Base-by-base conservation (phyloP, 202 grass and related monocot species). In the Setaria italica region DNA sequence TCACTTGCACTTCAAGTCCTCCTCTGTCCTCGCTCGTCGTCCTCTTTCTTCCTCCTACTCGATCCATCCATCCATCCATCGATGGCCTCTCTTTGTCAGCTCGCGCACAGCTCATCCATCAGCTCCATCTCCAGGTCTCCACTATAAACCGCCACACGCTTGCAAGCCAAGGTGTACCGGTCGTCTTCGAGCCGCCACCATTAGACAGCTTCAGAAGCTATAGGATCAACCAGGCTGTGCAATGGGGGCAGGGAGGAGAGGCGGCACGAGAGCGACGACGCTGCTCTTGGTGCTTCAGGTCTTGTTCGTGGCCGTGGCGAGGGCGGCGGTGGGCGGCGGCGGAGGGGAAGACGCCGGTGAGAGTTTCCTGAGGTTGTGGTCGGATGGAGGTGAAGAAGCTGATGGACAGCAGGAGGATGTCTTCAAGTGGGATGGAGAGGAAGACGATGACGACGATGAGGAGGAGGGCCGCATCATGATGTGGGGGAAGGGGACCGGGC, bases 1-100 rank as follows among this genome's bases (percentile, higher is more conserved):
- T 95, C 86, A 81, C 89, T 93, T 96, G 60, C 89, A 95, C 91
- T 95, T 76, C 81, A 95, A 91, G 89, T 85, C 80, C 67, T 80
- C 69, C 45, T 29, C 62, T 64, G 2, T 42, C 45, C 49, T 59
- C 35, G 0, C 10, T 34, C 30, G 13, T 48, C 11, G 1, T 21
- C 13, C 1, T 51, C 46, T 51, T 69, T 54, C 64, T 54, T 74
- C 35, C 76, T 70, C 54, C 62, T 48, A 55, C 62, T 72, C 70
- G 19, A 58, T 77, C 12, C 32, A 37, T 35, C 34, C 34, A 37
- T 37, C 35, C 35, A 37, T 37, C 50, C 56, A 32, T 39, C 17
- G 29, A 64, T 35, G 30, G 15, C 70, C 20, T 59, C 56, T 20
- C 56, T 25, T 9, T 3, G 25, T 20, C 43, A 46, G 43, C 43